Conservation (phyloP, 768 basidiomycete genomes). For the Lentinula boryana region DNA sequence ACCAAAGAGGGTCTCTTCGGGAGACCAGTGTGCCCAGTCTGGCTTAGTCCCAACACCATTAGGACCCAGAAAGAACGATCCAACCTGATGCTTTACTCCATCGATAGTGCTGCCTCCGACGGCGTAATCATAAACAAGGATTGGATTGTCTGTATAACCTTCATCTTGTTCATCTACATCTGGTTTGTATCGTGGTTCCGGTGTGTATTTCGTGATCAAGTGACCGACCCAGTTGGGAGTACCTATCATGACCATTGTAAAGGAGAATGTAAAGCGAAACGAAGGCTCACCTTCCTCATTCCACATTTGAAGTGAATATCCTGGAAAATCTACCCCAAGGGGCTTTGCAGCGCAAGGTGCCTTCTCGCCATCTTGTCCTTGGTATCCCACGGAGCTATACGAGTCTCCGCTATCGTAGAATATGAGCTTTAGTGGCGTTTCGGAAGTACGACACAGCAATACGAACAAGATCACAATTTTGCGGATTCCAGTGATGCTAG, state of each 20-base stretch:
- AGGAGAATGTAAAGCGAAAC: not conserved
- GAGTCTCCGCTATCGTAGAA: conserved; percentile 51
- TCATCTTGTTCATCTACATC: conserved; percentile 19
- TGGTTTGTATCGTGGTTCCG: conserved; percentile 28
- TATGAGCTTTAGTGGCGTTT: not conserved
- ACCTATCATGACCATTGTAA: not conserved
- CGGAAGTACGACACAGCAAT: not conserved
- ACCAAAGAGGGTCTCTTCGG: conserved; percentile 42
- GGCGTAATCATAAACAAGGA: conserved; percentile 57
- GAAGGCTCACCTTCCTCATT: conserved; percentile 27
- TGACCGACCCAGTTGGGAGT: conserved; percentile 61
- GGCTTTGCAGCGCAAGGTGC: conserved; percentile 37
- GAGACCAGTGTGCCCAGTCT: conserved; percentile 33
- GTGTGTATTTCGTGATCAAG: conserved; percentile 38
- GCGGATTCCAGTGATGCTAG: conserved; percentile 19
- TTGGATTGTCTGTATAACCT: conserved; percentile 22
- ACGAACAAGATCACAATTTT: conserved; percentile 51
- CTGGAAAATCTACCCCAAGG: conserved; percentile 45
- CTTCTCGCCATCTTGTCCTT: conserved; percentile 8
- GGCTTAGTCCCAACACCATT: conserved; percentile 25
- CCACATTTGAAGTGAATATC: conserved; percentile 27
- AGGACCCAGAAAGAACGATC: conserved; percentile 29
- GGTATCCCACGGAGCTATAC: conserved; percentile 40
- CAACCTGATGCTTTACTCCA: conserved; percentile 36
- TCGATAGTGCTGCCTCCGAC: conserved; percentile 41